phyloP scores from a whole-genome alignment of 1,284 basidiomycete genomes.

The Sanghuangporus weigelae region DNA sequence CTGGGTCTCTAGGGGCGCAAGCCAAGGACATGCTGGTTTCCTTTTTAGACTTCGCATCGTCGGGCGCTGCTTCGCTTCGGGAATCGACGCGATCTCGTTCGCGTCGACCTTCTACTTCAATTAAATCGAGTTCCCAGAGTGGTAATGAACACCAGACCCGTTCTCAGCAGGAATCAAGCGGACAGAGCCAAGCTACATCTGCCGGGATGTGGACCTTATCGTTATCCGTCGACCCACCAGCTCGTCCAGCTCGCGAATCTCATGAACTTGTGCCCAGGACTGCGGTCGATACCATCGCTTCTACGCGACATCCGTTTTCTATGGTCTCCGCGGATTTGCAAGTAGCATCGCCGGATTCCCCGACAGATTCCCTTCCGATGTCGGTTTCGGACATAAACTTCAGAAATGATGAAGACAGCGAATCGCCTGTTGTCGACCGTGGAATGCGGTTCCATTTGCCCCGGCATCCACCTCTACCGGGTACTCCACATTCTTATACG shows the following conservation, averaged over 20 bases:
- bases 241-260: conserved; percentile 1
- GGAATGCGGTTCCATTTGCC: conserved; percentile 12
- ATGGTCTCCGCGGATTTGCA: conserved; percentile 10
- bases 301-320: conserved; percentile 16
- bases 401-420: conserved; percentile 26
- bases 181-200: conserved; percentile 11
- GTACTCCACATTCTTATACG: conserved; percentile 13
- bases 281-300: conserved; percentile 9
- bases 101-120: conserved; percentile 12
- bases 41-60: conserved; percentile 56
- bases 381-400: conserved; percentile 66
- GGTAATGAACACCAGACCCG: background rate
- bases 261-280: conserved; percentile 10
- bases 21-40: conserved; percentile 30
- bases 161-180: conserved; percentile 10
- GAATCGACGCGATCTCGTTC: conserved; percentile 29
- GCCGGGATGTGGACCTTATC: conserved; percentile 18
- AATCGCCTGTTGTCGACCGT: conserved; percentile 2
- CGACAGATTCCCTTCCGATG: conserved; percentile 61
- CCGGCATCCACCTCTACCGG: conserved; percentile 16
- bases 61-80: conserved; percentile 35
- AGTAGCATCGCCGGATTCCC: conserved; percentile 35
- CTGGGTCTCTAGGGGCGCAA: conserved; percentile 11
- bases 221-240: conserved; percentile 16
- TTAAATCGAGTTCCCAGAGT: conserved; percentile 13